Evolutionary conservation across 2,329 filamentous ascomycete species (phyloP), one percentile per base, ranked within the genome.

Genomic region (Bisporella sp.): DNA sequence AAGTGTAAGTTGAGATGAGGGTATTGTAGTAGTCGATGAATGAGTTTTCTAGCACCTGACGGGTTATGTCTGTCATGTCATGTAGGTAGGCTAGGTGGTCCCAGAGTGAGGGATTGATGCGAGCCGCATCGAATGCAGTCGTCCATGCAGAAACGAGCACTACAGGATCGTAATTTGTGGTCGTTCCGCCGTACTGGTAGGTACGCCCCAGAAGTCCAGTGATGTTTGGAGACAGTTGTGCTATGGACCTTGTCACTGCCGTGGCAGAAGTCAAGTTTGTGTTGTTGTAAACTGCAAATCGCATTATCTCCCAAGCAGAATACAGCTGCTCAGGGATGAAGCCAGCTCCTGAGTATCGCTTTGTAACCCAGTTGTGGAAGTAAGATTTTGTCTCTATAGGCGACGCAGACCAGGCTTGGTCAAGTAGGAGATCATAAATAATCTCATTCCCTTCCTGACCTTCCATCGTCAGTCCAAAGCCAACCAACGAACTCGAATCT

Each of bases 1-100:
- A 55, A 44, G 64, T 66, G 50, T 67, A 72, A 9, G 64, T 60
- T 0, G 55, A 44, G 6, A 74, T 59, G 2, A 76, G 59, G 45
- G 75, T 73, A 1, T 73, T 73, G 58, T 83, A 83, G 42, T 81
- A 69, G n/a, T 71, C 54, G n/a, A 67, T 65, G 56, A 77, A 77
- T 5, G 64, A 65, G 58, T 77, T 75, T 42, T 67, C 66, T 41
- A 76, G 57, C 11, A 76, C 69, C 58, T 78, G 74, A 1, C 74
- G 67, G 2, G 73, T 72, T 9, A 75, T 62, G 55, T 77, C 74
- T n/a, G 73, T 67, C 31, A 76, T 57, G 51, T 78, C 75, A 53
- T 74, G 69, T 29, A 64, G 63, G 56, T 71, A 77, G 0, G 70
- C 63, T 31, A 69, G 61, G 47, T 72, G 67, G 7, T 54, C 42